Evolutionary conservation across 108 stramenopile species (phyloP).

Genomic region (Skeletonema tropicum): DNA sequence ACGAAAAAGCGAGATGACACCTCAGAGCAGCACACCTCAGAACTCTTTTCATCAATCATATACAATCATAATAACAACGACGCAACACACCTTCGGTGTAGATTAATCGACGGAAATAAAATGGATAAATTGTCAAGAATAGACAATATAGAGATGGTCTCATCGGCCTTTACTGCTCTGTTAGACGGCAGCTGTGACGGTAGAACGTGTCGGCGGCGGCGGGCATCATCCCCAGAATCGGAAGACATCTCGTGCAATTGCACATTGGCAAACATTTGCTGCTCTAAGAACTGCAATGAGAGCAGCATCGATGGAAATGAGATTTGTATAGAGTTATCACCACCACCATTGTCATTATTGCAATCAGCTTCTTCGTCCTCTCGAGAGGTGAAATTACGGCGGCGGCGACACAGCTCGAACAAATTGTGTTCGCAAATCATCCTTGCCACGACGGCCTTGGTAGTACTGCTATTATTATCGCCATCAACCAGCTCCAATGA

Average conservation of each 20-base stretch:
- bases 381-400: background rate
- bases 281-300: background rate
- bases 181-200: background rate
- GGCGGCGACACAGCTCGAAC: background rate
- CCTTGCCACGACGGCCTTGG: background rate
- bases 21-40: background rate
- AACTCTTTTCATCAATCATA: background rate
- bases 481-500: background rate
- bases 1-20: no score
- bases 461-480: background rate
- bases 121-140: background rate
- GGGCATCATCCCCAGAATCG: constrained; percentile 1
- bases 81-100: background rate
- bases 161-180: background rate
- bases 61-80: no score
- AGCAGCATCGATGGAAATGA: background rate
- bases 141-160: background rate
- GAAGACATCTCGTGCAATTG: constrained; percentile 1
- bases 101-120: background rate
- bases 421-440: background rate
- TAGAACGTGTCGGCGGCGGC: background rate
- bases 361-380: background rate
- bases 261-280: background rate
- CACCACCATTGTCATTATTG: background rate
- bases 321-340: background rate